phyloP scores from a whole-genome alignment of 2,329 filamentous ascomycete species.

The Diaporthe humulicola region DNA sequence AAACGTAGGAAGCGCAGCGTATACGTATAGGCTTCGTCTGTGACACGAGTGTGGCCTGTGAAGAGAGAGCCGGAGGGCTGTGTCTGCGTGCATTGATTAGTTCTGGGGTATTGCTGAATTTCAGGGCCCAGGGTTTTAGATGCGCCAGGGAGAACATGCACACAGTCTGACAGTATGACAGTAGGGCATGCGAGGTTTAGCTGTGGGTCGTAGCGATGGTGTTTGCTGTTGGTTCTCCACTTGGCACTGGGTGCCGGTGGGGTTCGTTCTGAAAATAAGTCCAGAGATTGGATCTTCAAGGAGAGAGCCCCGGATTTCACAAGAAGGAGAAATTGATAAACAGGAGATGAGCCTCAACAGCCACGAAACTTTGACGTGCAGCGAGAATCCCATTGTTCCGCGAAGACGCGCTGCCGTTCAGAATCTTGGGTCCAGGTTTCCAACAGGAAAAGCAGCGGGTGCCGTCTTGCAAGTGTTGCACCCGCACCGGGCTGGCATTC shows the following conservation, averaged over 20 bases:
- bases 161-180: too few species aligned
- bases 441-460: not conserved
- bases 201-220: constrained; percentile 18
- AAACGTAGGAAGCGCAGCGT: not conserved
- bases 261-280: constrained; percentile 37
- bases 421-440: constrained; percentile 15
- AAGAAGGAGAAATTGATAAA: constrained; percentile 24
- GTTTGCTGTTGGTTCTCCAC: constrained; percentile 23
- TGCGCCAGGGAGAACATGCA: not conserved
- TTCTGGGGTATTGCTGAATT: constrained; percentile 10
- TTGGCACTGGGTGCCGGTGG: constrained; percentile 32
- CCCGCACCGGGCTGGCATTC: constrained; percentile 1
- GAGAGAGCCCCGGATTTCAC: constrained; percentile 31
- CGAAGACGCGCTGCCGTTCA: not conserved
- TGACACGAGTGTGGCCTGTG: not conserved
- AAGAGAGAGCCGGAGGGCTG: not conserved
- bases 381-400: constrained; percentile 15
- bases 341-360: constrained; percentile 29
- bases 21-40: not conserved
- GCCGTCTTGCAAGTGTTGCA: constrained; percentile 31
- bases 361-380: constrained; percentile 28
- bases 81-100: constrained; percentile 17
- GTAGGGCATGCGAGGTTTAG: constrained; percentile 1
- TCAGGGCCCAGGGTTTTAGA: constrained; percentile 15
- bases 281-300: constrained; percentile 38